Evolutionary conservation across 768 basidiomycete species (phyloP).

Genomic region (Pholiota microspora): DNA sequence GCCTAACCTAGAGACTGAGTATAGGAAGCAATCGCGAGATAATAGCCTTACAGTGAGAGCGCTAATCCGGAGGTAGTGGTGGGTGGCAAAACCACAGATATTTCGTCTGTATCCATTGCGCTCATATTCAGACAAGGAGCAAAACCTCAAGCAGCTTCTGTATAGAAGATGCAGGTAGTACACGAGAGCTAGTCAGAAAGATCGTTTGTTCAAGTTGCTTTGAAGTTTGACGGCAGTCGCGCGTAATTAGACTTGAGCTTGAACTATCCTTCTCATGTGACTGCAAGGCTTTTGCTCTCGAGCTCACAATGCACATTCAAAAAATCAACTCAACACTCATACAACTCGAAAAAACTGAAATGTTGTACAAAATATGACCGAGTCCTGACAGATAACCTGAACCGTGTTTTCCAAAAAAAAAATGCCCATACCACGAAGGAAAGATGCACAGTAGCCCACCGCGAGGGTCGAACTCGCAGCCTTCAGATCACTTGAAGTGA

Average conservation of each 20-base stretch:
- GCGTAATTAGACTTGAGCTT: too few relatives aligned
- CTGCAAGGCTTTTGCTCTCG: too few relatives aligned
- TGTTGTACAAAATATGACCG: too few relatives aligned
- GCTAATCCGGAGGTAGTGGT: constrained; percentile 73
- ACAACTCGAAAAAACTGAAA: too few relatives aligned
- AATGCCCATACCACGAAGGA: neutral
- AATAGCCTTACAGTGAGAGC: constrained; percentile 60
- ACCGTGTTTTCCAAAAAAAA: neutral
- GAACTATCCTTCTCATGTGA: too few relatives aligned
- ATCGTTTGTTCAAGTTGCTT: too few relatives aligned
- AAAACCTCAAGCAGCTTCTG: neutral
- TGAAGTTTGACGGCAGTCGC: too few relatives aligned
- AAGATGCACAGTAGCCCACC: constrained; percentile 55
- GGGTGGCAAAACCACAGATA: constrained; percentile 70
- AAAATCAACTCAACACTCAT: too few relatives aligned
- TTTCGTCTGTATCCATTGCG: constrained; percentile 79
- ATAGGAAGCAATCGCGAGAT: neutral
- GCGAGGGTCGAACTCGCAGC: constrained; percentile 86
- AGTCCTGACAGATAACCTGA: neutral
- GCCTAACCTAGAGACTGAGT: constrained; percentile 49
- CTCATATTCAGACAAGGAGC: constrained; percentile 32
- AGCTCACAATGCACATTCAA: too few relatives aligned
- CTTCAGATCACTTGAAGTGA: constrained; percentile 54
- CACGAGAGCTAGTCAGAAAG: neutral
- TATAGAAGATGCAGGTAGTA: neutral